Evolutionary conservation across 768 basidiomycete genomes (phyloP).

Genomic region (Phylloporus arenicola): DNA sequence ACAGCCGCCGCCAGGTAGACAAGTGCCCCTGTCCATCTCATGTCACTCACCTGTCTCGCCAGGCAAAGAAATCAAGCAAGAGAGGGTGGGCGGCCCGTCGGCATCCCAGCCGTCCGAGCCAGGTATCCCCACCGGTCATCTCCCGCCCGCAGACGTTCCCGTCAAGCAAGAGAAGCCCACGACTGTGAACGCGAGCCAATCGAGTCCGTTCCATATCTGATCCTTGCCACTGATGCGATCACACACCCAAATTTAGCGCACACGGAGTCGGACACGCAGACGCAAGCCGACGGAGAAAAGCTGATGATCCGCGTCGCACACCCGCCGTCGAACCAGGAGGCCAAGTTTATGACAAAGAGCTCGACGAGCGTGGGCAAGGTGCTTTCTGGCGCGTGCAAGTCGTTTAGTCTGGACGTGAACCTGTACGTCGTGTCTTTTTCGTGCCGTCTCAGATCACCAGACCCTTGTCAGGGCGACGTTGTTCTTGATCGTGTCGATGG

Average conservation of each 20-base stretch:
- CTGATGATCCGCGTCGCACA: slow-evolving; percentile 30
- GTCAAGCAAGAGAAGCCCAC: slow-evolving; percentile 17
- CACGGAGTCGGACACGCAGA: background rate
- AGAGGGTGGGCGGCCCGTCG: background rate
- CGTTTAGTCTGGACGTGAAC: slow-evolving; percentile 21
- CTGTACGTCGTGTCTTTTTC: slow-evolving; percentile 11
- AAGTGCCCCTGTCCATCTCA: background rate
- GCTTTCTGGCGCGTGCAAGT: slow-evolving; percentile 25
- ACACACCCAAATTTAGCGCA: background rate
- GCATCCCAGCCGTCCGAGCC: background rate
- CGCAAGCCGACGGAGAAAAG: slow-evolving; percentile 11
- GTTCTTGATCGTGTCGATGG: slow-evolving; percentile 21
- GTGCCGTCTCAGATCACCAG: background rate
- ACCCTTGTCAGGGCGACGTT: slow-evolving; percentile 16
- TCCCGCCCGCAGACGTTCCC: slow-evolving; percentile 8
- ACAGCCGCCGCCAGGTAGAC: background rate
- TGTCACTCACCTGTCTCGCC: background rate
- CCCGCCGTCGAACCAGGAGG: slow-evolving; percentile 25
- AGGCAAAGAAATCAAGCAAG: slow-evolving; percentile 5
- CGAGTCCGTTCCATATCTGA: slow-evolving; percentile 8
- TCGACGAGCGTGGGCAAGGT: slow-evolving; percentile 30
- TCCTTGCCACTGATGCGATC: background rate
- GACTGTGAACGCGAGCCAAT: background rate
- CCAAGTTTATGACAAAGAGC: slow-evolving; percentile 28
- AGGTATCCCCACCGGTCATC: background rate